Conservation (phyloP, 306 rosid species). For the Cucurbita moschata region DNA sequence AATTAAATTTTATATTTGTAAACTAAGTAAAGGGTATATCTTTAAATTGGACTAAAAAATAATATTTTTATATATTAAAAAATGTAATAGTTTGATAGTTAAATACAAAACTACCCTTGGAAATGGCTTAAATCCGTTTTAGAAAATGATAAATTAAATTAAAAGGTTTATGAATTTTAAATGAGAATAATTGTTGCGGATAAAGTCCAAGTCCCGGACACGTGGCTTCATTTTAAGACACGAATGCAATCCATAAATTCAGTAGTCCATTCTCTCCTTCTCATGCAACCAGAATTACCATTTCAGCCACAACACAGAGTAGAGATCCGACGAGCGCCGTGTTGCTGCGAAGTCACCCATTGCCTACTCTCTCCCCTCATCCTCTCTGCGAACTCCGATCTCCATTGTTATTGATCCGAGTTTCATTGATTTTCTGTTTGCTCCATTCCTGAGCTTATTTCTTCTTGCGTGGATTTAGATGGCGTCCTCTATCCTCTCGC, state of each 20-base stretch:
- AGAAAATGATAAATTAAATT: no score
- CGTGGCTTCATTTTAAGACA: neutral
- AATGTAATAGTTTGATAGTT: no score
- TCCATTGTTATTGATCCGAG: neutral
- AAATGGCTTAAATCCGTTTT: no score
- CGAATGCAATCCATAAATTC: neutral
- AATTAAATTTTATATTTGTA: no score
- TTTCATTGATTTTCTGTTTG: neutral
- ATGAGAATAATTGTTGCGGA: no score
- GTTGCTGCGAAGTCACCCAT: neutral
- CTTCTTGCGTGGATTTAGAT: slow-evolving; percentile 11
- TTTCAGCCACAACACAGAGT: neutral
- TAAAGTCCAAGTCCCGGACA: neutral
- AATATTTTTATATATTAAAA: no score
- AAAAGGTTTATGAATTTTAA: neutral
- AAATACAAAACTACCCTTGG: no score
- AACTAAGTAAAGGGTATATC: no score
- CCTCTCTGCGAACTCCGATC: neutral
- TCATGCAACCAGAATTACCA: neutral
- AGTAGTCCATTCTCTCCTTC: neutral
- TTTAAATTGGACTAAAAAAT: no score
- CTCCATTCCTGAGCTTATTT: neutral
- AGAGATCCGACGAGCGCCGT: neutral
- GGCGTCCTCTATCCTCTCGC: slow-evolving; percentile 50
- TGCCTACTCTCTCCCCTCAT: neutral